Base-by-base conservation (phyloP, 352 stramenopile genomes). In the Phytophthora pistaciae region DNA sequence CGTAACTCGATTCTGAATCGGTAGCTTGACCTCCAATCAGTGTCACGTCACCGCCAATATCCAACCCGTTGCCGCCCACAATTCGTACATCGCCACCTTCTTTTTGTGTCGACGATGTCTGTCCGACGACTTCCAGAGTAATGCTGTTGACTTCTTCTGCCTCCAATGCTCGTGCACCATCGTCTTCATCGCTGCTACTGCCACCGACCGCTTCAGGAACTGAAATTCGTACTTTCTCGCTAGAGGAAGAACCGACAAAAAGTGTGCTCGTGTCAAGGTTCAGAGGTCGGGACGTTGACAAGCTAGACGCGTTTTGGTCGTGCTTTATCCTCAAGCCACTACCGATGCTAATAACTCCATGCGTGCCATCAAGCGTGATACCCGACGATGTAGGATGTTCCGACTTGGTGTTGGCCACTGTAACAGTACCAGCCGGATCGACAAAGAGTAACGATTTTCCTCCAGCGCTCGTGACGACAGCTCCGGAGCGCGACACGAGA, bases 401-500 rank as follows among this genome's bases (percentile, higher is more conserved):
- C 0, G 79, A 79, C 7, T 83, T 68, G 0, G 74, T 64, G 55
- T 90, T 81, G 6, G 84, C 68, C 3, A 94, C 59, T 1, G 64
- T 81, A 20, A 95, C 86, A 1, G 68, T 77, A 11, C 85, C 86
- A 14, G 68, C 70, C 5, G 87, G 75, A n/a, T 88, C 77, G 7
- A 94, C 77, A 53, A 88, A 69, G 11, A 94, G 59, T 20, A 91
- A 54, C 0, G 83, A 79, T 3, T 90, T 87, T 1, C 87, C 84
- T 7, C 86, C 84, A 25, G 85, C 84, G 29, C 86, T 93, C 42
- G 87, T 66, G 20, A 90, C 65, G 1, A 96, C 81, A 10, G 83
- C 77, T n/a, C 87, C 88, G 8, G 78, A 82, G 50, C 82, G 80
- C 10, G 86, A 94, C 3, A 92, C 84, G 5, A 96, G 64, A 56